These are phyloP conservation scores for Trypanosoma caninum DNA, from an alignment of 208 protist species.

Conservation along the genomic window DNA sequence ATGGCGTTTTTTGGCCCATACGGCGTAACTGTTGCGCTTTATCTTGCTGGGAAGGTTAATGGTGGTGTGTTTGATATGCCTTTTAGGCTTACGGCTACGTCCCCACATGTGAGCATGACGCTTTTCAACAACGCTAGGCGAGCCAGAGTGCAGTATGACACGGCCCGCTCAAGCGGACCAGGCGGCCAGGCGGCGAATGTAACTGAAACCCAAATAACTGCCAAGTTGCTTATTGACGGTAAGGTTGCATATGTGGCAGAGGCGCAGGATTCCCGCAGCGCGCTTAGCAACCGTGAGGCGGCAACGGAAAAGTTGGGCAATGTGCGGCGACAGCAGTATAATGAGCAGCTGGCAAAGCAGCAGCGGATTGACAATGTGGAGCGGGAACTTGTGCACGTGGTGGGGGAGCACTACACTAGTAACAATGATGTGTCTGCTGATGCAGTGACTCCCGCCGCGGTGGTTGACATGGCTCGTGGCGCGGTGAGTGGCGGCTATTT, in stretches of 20 bases:
- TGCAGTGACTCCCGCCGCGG: constrained; percentile 21
- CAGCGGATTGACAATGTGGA: constrained; percentile 40
- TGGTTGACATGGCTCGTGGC: constrained; percentile 31
- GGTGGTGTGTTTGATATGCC: neutral
- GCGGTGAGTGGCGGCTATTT: constrained; percentile 12
- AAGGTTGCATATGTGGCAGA: constrained; percentile 54
- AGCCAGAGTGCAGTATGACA: constrained; percentile 55
- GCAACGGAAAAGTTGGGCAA: constrained; percentile 67
- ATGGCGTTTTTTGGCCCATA: constrained; percentile 40
- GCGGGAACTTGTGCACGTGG: constrained; percentile 25
- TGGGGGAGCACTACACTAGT: constrained; percentile 7
- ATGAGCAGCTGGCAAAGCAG: constrained; percentile 64
- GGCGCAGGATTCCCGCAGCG: constrained; percentile 85
- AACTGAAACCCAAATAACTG: constrained; percentile 83
- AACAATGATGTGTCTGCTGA: constrained; percentile 17
- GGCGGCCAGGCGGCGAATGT: constrained; percentile 89
- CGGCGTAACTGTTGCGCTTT: constrained; percentile 40
- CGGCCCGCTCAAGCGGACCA: constrained; percentile 74
- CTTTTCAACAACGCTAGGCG: constrained; percentile 53
- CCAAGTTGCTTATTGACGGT: constrained; percentile 81
- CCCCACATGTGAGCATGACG: constrained; percentile 52
- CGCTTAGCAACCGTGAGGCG: constrained; percentile 69
- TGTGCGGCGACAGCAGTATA: constrained; percentile 53
- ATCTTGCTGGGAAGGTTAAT: constrained; percentile 21
- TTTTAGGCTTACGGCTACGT: constrained; percentile 40